Conservation (phyloP, 768 basidiomycete genomes). For the Lentinus brumalis region DNA sequence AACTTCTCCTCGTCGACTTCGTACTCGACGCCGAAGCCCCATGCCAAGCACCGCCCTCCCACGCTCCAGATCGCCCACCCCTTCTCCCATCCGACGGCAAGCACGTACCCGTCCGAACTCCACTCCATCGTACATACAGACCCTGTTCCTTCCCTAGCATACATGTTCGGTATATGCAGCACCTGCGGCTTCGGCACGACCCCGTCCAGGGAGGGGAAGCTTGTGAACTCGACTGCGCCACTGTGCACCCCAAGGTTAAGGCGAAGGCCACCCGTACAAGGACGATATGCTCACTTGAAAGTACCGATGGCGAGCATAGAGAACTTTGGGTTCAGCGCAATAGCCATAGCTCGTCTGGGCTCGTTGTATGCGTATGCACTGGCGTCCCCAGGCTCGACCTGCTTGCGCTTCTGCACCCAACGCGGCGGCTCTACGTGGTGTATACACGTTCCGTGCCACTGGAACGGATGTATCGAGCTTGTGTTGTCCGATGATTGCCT, state of each 20-base stretch:
- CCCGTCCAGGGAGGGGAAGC: constrained; percentile 68
- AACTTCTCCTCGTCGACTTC: constrained; percentile 61
- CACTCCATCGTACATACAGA: constrained; percentile 74
- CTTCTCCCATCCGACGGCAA: constrained; percentile 88
- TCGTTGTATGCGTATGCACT: constrained; percentile 52
- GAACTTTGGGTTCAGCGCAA: constrained; percentile 78
- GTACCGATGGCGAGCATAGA: constrained; percentile 84
- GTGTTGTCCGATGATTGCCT: constrained; percentile 15
- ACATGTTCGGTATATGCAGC: constrained; percentile 63
- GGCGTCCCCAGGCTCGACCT: constrained; percentile 49
- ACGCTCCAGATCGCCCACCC: constrained; percentile 94
- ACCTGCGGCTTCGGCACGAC: constrained; percentile 58
- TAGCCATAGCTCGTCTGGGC: constrained; percentile 61
- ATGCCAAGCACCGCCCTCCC: constrained; percentile 84
- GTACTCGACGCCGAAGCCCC: constrained; percentile 71
- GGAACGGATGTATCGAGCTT: background rate
- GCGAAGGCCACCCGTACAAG: background rate
- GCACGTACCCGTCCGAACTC: constrained; percentile 94
- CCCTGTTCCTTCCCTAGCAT: constrained; percentile 56
- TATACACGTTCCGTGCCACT: constrained; percentile 80
- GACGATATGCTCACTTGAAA: constrained; percentile 45
- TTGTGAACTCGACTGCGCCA: constrained; percentile 66
- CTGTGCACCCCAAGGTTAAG: constrained; percentile 37
- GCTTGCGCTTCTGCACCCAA: constrained; percentile 79
- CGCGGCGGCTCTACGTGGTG: constrained; percentile 73